Base-by-base conservation (phyloP, 352 stramenopile species). In the Pythium myriotylum region DNA sequence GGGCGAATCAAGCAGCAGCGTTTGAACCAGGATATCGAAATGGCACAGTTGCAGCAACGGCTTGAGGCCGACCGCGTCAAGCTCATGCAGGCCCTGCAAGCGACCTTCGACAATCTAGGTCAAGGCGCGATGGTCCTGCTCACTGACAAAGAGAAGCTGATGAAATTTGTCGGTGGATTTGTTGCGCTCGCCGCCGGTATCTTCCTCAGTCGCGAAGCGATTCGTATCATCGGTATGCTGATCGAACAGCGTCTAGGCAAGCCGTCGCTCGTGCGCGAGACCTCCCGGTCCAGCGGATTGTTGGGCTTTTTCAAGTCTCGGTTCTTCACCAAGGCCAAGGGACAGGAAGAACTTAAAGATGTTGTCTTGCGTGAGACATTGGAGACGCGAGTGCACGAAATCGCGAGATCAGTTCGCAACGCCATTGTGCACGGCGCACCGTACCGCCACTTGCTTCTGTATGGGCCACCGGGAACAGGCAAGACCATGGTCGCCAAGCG, bases 401-500 rank as follows among this genome's bases (percentile, higher is more conserved):
- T 89, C 26, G 79, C 79, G 5, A 74, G 73, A 29, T 86, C 81
- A 3, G 87, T 79, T 10, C 70, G 77, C 16, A 91, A 89, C 40
- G 73, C 81, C 0, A 74, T 84, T 48, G 53, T 80, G 19, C 78
- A 92, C 42, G 69, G 76, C 19, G 84, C 85, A 4, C 86, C 87
- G 17, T 92, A 95, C 29, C 85, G 86, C 22, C 85, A 95, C 62
- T 62, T 96, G 47, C 70, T 96, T 40, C 69, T 96, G 5, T 91
- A 96, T 47, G 89, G 89, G 13, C 87, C 85, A 4, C 87, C 87
- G 5, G 84, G 84, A 26, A 94, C 87, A 0, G 89, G 89, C 22
- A 97, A 97, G 59, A 95, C 88, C 7, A 89, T 97, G 81, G 73
- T 95, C n/a, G 89, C 89, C 5, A 91, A 92, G 59, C 77, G 81